Conservation (phyloP, 768 basidiomycete species). For the Lepiota brunneoincarnata region DNA sequence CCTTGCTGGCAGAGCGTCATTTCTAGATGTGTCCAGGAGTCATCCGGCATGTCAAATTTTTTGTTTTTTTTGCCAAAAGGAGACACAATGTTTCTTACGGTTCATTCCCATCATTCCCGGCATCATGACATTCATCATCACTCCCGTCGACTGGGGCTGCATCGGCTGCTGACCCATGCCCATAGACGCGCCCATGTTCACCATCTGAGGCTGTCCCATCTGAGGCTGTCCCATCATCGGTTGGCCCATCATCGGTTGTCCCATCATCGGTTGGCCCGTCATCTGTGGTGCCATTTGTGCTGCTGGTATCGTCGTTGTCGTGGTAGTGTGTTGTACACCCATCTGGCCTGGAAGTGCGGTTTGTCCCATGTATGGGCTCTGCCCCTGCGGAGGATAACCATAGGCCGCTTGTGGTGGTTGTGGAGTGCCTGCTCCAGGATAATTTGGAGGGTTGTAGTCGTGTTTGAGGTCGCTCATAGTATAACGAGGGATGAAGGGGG, state of each 20-base stretch:
- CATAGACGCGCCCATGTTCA: not conserved
- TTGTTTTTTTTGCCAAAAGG: too few relatives aligned
- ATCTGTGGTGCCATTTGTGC: too few relatives aligned
- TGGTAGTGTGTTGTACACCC: not conserved
- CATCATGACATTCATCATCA: constrained; percentile 10
- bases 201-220: not conserved
- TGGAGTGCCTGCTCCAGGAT: not conserved
- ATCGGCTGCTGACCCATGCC: not conserved
- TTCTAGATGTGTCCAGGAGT: not conserved
- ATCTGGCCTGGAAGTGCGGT: not conserved
- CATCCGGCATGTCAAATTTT: not conserved
- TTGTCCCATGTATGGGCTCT: constrained; percentile 1
- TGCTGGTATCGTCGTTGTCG: not conserved
- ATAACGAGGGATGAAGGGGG: not conserved
- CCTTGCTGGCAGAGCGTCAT: constrained; percentile 10
- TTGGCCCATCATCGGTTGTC: constrained; percentile 1
- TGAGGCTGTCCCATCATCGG: constrained; percentile 2
- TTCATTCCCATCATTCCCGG: constrained; percentile 1
- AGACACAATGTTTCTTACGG: not conserved
- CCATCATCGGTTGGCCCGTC: not conserved
- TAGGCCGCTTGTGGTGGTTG: not conserved
- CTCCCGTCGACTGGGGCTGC: constrained; percentile 4
- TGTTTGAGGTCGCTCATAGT: not conserved
- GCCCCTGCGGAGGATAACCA: not conserved
- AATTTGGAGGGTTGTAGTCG: not conserved